phyloP scores from a whole-genome alignment of 176 grass and related monocot species.

The Canna indica region DNA sequence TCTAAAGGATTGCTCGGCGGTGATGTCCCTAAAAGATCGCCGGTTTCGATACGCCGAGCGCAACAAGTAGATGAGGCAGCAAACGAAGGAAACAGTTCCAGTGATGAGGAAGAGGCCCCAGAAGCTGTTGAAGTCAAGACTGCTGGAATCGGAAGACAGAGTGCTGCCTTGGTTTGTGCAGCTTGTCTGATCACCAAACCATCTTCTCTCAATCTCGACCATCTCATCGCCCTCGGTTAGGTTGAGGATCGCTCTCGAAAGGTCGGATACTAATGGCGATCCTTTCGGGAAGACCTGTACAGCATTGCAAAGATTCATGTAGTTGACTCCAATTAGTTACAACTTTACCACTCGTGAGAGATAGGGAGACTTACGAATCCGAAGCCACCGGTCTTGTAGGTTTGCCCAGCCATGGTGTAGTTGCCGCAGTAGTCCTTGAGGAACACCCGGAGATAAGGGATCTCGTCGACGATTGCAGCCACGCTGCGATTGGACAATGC shows the following conservation, averaged over 20 bases:
- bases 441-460: conserved; percentile 39
- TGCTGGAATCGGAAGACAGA: conserved; percentile 33
- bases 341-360: neutral
- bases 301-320: neutral
- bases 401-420: conserved; percentile 27
- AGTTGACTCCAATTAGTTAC: no score
- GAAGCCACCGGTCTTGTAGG: conserved; percentile 33
- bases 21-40: neutral
- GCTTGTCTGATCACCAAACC: conserved; percentile 35
- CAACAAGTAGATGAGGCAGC: conserved; percentile 22
- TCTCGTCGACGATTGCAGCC: conserved; percentile 38
- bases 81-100: conserved; percentile 38
- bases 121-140: conserved; percentile 53
- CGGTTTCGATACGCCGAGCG: conserved; percentile 19
- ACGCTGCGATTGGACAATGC: conserved; percentile 29
- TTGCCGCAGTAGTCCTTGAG: conserved; percentile 26
- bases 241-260: conserved; percentile 59
- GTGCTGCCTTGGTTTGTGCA: conserved; percentile 13
- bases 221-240: conserved; percentile 48
- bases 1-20: neutral
- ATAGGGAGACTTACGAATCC: conserved; percentile 29
- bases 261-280: conserved; percentile 48
- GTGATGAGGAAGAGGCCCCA: conserved; percentile 85
- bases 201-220: conserved; percentile 46
- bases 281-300: conserved; percentile 45